These are phyloP conservation scores for Fusarium stilboides DNA, from an alignment of 2,329 filamentous ascomycete species.

Conservation along the genomic window DNA sequence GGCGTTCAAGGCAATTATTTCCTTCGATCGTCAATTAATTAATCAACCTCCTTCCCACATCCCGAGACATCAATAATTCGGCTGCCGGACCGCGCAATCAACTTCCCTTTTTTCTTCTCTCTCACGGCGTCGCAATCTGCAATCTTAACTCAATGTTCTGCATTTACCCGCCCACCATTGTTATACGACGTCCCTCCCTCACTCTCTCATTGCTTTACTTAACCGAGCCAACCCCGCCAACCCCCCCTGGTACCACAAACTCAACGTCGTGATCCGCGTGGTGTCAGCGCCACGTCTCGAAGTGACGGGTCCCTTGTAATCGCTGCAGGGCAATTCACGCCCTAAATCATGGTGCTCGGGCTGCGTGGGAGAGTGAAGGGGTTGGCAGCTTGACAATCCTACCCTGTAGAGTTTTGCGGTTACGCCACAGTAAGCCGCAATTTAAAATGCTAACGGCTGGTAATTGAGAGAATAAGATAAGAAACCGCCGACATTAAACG, in stretches of 20 bases:
- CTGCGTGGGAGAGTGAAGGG: not conserved
- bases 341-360: not conserved
- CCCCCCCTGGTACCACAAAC: not conserved
- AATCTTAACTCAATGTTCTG: not conserved
- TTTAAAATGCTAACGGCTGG: not conserved
- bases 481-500: not conserved
- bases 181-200: not conserved
- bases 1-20: not conserved
- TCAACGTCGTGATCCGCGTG: not conserved
- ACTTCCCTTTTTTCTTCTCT: not conserved
- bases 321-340: not conserved
- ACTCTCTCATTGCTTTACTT: not conserved
- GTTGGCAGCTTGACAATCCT: not conserved
- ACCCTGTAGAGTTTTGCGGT: not conserved
- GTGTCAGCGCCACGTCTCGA: constrained; percentile 1
- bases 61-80: constrained; percentile 22
- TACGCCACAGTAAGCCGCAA: not conserved
- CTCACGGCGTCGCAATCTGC: not conserved
- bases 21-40: constrained; percentile 2
- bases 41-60: constrained; percentile 11
- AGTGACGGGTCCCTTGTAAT: not conserved
- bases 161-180: not conserved
- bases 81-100: not conserved
- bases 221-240: not conserved
- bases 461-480: not conserved